Evolutionary conservation across 139 green algal species (phyloP), one percentile per base, ranked within the genome.

Genomic region (Chlorella ohadii): DNA sequence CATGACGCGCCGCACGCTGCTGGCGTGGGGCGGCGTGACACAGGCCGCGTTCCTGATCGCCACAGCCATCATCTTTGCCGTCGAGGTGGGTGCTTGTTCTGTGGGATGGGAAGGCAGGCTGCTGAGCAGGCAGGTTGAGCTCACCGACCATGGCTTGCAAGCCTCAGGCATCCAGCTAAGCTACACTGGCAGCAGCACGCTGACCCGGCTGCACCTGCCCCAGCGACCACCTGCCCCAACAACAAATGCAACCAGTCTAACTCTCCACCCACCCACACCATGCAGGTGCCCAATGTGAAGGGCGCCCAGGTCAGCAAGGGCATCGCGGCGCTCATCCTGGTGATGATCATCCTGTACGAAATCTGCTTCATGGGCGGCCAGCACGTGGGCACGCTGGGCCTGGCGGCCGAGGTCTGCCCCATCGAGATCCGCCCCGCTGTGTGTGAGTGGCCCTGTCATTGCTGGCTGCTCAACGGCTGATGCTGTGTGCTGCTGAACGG

Each of bases 301-400:
- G 72, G 39, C 9, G 72, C 41, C 16, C 41, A 78, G 44, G 72
- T 78, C 27, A 39, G 22, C 41, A 78, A 78, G 72, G 72, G 72
- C 28, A 39, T 78, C 17, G 72, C 72, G 0, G 72, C 72, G 41
- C 39, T 27, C 41, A 78, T 78, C 44, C 72, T 78, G 44, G 72
- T 78, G 27, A 36, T 78, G 25, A 78, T 78, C 44, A 64, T 78
- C 15, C 36, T 44, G 36, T 78, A 78, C 41, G 72, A 78, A 27
- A 64, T 78, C 44, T 38, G 12, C 28, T 78, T 78, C 72, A 78
- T 78, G 72, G 72, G 72, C 44, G 41, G 41, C 72, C 72, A 78
- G 72, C 41, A 78, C 44, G 72, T 64, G 41, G 28, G 22, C 27
- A 57, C 44, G 5, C 41, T 78, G 41, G 72, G 72, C 72, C 41